Base-by-base conservation (phyloP, 148 eudicot species). In the Vaccinium corymbosum region DNA sequence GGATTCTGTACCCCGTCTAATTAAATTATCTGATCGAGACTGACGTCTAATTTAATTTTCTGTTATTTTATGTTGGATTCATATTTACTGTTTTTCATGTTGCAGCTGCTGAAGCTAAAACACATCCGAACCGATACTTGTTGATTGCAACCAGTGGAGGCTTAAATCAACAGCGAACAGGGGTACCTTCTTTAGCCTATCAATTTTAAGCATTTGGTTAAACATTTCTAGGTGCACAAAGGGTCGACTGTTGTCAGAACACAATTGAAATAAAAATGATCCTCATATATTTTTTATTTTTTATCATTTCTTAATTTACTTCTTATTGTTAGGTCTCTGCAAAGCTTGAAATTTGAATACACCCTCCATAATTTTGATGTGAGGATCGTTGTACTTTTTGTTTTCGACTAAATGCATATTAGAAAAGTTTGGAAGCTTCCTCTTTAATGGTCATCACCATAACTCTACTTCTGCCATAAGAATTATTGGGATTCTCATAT, bases 101-200 rank as follows among this genome's bases (percentile, higher is more conserved):
- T 48, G 86, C 89, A 93, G 98, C 86, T 86, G 91, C 92, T 17
- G 92, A 90, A 56, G 87, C 74, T n/a, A 94, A 91, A 82, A 92
- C 93, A 52, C 72, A 90, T 7, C 92, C 91, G 32, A 84, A 94
- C 83, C 80, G 96, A 49, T 95, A 91, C 83, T 85, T 95, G 83
- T 71, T 95, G 84, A 93, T 94, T 80, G 94, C 95, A 73, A 93
- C 98, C 9, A 95, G 98, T 89, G 98, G 98, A 56, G 98, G 98
- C 78, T 82, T 95, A 55, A 95, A 95, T 79, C 98, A 95, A 82
- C 98, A 95, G 86, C 90, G 98, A 89, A 95, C 98, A 50, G 98
- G 98, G 96, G 98, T 95, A 89, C 87, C 83, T 83, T 86, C 80
- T 78, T 83, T 42, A 32, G 12, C 53, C 61, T 55, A 20, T 79